Base-by-base conservation (phyloP, 1,284 basidiomycete genomes). In the Singerocomus inundabilis region DNA sequence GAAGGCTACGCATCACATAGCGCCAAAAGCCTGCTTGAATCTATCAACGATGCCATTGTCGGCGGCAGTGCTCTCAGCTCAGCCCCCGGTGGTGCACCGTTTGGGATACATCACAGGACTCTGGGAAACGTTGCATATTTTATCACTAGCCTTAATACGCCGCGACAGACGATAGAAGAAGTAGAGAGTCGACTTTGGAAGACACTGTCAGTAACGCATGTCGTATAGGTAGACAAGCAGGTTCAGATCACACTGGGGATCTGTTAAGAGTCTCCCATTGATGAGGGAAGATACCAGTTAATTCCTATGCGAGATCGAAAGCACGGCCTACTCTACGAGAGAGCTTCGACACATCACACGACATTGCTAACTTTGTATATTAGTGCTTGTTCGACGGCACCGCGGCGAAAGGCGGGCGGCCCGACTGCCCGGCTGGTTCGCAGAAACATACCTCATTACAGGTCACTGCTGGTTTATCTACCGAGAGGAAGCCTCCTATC, bases 71-170 rank as follows among this genome's bases (percentile, higher is more conserved):
- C 33, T 1, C 31, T 73, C n/a, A 75, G 78, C 6, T 53, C 73
- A 0, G 77, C 77, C 6, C 79, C 80, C 3, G 79, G 79, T 0
- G 80, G 79, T 8, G 75, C 74, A 9, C 74, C 77, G 0, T 93
- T 88, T 63, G 80, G 84, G 18, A 79, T 98, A 15, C 91, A 98
- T 68, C 93, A 84, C 51, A 78, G 96, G 54, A 95, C 96, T 0
- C 73, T 98, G 25, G 96, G 96, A 0, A 86, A 97, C 61, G 88
- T 98, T 10, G 87, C 91, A 11, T 99, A 99, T 70, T 86, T 98
- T 68, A 98, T 99, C 82, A 88, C 85, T 6, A 95, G 89, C 70
- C 76, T 98, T 37, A 94, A 93, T 61, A 92, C 90, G 1, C 64
- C 71, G 2, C 46, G 70, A 1, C 59, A 66, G 9, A 75, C 78